Base-by-base conservation (phyloP, 768 basidiomycete genomes). In the Cubamyces sp. region DNA sequence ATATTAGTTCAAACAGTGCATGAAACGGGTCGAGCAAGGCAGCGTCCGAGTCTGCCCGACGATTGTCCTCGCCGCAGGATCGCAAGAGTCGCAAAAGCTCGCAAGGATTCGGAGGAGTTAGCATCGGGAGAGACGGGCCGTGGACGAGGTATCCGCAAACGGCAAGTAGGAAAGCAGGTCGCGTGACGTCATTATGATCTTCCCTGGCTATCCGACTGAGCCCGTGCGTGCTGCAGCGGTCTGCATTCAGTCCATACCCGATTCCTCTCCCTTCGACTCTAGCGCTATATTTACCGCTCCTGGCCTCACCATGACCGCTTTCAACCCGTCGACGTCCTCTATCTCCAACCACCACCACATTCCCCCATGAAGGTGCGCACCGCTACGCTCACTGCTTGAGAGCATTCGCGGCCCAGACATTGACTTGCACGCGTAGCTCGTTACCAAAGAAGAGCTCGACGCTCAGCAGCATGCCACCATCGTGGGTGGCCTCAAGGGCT, bases 401-500 rank as follows among this genome's bases (percentile, higher is more conserved):
- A 19, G 28, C 28, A 3, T 12, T 46, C 21, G 42, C 26, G 21
- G 6, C 28, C 28, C 28, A 28, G 3, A 18, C 28, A 9, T 21
- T 26, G 19, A 45, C 50, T 39, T 5, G 25, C 1, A 30, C 37
- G 19, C 43, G 30, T 77, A 71, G 70, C 75, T 65, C 37, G 40
- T 66, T 11, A 59, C 66, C 8, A 60, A 71, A 47, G 74, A 87
- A 73, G 81, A 87, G 72, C 64, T 78, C 49, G 72, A 76, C 63
- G 85, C 78, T 11, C 85, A 88, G 66, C 77, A 79, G 59, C 77
- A 76, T 16, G 87, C 82, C 0, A 75, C 75, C 26, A 80, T 85
- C 30, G 71, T 82, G 52, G 84, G 84, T 3, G 92, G 89, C 55
- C 85, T 84, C 4, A 91, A 80, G 85, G 91, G 61, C 63, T 76